A percentile compares a stretch with the other conserved stretches of the same genome.
These are phyloP conservation scores for Orbilia javanica DNA, from an alignment of 2,329 filamentous ascomycete species.

Conservation along the genomic window DNA sequence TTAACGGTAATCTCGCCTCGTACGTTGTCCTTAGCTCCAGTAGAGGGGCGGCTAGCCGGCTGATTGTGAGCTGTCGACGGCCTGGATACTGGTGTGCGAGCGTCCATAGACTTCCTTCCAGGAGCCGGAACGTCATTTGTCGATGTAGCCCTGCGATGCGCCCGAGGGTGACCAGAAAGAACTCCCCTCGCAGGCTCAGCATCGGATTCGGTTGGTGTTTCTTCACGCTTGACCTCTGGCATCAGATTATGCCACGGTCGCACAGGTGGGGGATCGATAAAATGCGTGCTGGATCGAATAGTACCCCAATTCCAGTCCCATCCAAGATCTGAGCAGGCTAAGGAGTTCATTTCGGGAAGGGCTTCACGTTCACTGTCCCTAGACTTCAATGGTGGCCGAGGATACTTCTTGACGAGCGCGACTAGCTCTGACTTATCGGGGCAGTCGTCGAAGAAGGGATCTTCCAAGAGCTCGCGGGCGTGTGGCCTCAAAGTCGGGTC, in stretches of 20 bases:
- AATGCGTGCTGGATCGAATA: slow-evolving; percentile 6
- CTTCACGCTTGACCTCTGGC: background rate
- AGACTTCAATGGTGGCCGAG: background rate
- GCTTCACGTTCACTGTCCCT: background rate
- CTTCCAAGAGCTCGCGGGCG: slow-evolving; percentile 21
- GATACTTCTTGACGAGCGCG: background rate
- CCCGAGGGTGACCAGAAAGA: background rate
- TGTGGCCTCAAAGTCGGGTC: slow-evolving; percentile 25
- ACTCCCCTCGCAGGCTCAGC: background rate
- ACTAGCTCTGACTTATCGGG: background rate
- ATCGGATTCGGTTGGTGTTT: background rate
- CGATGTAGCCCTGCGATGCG: slow-evolving; percentile 32
- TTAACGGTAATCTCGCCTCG: slow-evolving; percentile 31
- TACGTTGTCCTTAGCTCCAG: slow-evolving; percentile 8
- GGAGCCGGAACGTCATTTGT: slow-evolving; percentile 4
- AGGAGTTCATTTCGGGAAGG: background rate
- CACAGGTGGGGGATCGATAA: background rate
- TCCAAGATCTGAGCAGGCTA: background rate
- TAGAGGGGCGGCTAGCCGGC: slow-evolving; percentile 10
- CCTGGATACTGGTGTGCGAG: slow-evolving; percentile 15
- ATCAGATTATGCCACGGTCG: background rate
- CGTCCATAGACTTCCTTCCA: slow-evolving; percentile 31
- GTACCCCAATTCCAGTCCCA: slow-evolving; percentile 28
- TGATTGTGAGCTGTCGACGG: slow-evolving; percentile 36
- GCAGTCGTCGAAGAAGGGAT: slow-evolving; percentile 34